Conservation (phyloP, 2,329 filamentous ascomycete species). For the Hypoxylon rubiginosum region DNA sequence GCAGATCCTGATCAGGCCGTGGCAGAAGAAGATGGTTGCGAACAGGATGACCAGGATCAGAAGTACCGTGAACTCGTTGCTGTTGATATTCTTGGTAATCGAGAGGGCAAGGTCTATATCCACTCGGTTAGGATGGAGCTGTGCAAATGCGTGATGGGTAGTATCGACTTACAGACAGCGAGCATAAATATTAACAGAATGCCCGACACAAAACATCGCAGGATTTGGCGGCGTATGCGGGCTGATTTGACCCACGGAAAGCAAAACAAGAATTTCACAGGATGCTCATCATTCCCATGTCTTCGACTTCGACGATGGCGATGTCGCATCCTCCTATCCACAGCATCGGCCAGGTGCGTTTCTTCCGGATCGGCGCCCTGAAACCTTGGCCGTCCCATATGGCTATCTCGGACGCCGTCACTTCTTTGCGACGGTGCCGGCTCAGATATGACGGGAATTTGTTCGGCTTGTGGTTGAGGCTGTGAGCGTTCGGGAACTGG, state of each 20-base stretch:
- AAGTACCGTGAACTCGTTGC: conserved; percentile 82
- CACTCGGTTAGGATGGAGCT: conserved; percentile 12
- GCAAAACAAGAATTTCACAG: conserved; percentile 65
- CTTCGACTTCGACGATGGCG: conserved; percentile 44
- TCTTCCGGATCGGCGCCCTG: conserved; percentile 63
- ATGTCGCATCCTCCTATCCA: conserved; percentile 57
- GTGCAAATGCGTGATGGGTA: background rate
- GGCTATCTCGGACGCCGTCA: conserved; percentile 23
- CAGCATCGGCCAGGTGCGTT: conserved; percentile 60
- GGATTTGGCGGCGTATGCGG: conserved; percentile 66
- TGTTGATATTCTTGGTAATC: conserved; percentile 72
- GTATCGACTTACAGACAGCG: conserved; percentile 71
- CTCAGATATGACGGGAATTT: conserved; percentile 41
- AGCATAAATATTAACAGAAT: conserved; percentile 70
- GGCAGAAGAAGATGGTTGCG: conserved; percentile 83
- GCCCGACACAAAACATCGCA: conserved; percentile 75
- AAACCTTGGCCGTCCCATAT: conserved; percentile 48
- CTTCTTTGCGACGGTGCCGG: conserved; percentile 43
- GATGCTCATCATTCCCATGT: conserved; percentile 41
- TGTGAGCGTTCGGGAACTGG: conserved; percentile 18
- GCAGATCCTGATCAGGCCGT: conserved; percentile 80
- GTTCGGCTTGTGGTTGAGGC: conserved; percentile 29
- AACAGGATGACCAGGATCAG: conserved; percentile 83
- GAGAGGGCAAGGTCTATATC: conserved; percentile 77
- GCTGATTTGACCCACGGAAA: conserved; percentile 68